These are phyloP conservation scores for Bonia amplexicaulis DNA, from an alignment of 176 grass and related monocot species.

Conservation along the genomic window DNA sequence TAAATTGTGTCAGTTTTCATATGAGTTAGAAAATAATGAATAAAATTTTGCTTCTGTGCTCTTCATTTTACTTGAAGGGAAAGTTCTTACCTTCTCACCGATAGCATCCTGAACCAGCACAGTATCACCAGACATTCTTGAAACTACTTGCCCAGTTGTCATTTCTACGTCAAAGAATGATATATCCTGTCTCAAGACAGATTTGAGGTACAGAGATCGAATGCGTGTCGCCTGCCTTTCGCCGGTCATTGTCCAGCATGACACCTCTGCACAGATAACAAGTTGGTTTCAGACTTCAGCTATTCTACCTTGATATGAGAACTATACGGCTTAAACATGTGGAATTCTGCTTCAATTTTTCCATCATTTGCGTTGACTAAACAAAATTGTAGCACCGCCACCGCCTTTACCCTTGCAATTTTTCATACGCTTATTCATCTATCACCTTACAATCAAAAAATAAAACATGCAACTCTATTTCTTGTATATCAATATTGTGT, in stretches of 20 bases:
- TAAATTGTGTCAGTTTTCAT: not conserved
- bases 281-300: not conserved
- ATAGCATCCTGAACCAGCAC: slow-evolving; percentile 68
- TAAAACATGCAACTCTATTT: not conserved
- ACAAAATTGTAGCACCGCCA: not conserved
- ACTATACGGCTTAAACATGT: not conserved
- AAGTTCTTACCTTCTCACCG: slow-evolving; percentile 61
- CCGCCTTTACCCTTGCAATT: not conserved
- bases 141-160: slow-evolving; percentile 49
- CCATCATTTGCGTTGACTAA: not conserved
- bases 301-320: not conserved
- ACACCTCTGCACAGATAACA: slow-evolving; percentile 44
- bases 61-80: not conserved
- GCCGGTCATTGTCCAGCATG: slow-evolving; percentile 78
- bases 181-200: slow-evolving; percentile 72
- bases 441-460: not conserved
- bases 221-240: slow-evolving; percentile 66
- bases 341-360: not conserved
- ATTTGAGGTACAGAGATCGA: slow-evolving; percentile 69
- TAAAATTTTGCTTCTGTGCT: not conserved
- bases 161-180: slow-evolving; percentile 74
- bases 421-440: not conserved
- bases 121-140: slow-evolving; percentile 63
- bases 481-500: not conserved
- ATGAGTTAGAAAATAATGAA: not conserved